A percentile compares a stretch with the other conserved stretches of the same genome.
These are phyloP conservation scores for Symmetrospora coprosmae DNA, from an alignment of 768 basidiomycete genomes.

Conservation along the genomic window DNA sequence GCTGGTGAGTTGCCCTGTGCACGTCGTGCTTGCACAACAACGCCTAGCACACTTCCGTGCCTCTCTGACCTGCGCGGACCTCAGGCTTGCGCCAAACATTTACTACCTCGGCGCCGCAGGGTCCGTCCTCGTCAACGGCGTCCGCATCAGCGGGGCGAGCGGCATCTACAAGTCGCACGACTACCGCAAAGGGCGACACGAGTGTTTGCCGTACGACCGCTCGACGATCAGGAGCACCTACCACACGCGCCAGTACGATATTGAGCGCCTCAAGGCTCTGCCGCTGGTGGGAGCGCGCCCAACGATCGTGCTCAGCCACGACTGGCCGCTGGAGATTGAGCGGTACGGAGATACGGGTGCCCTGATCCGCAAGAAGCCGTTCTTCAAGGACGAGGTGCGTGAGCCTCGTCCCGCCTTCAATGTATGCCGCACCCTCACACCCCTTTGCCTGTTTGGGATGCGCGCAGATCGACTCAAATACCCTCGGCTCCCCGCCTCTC, in stretches of 20 bases:
- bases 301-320: constrained; percentile 75
- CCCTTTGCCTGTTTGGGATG: neutral
- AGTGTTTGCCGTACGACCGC: constrained; percentile 65
- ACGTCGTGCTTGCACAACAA: neutral
- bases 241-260: constrained; percentile 73
- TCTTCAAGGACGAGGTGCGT: constrained; percentile 52
- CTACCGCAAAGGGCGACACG: constrained; percentile 61
- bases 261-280: constrained; percentile 55
- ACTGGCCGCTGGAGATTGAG: constrained; percentile 83
- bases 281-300: neutral
- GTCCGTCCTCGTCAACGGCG: constrained; percentile 68
- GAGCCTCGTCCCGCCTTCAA: neutral
- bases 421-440: neutral
- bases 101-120: constrained; percentile 91
- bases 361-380: constrained; percentile 61
- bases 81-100: constrained; percentile 79
- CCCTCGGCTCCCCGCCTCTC: constrained; percentile 73
- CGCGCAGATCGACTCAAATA: constrained; percentile 45
- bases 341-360: constrained; percentile 55
- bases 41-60: neutral
- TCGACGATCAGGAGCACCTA: constrained; percentile 67
- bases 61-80: neutral
- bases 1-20: constrained; percentile 2
- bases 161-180: constrained; percentile 76
- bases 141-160: constrained; percentile 77